Evolutionary conservation across 1,284 basidiomycete genomes (phyloP), one percentile per base, ranked within the genome.

Genomic region (Coniferiporia sulphurascens): DNA sequence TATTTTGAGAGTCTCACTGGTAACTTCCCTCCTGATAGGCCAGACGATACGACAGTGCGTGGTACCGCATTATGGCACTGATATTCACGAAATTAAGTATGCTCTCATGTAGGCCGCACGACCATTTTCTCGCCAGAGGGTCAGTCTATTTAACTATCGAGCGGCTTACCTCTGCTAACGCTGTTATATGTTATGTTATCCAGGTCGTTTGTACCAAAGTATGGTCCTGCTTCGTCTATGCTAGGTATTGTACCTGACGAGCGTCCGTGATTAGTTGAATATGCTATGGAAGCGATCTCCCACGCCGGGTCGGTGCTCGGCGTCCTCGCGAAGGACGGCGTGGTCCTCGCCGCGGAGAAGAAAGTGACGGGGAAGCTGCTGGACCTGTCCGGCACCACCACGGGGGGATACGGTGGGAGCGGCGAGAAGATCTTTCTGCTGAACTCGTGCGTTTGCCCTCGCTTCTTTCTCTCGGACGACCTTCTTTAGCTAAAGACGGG

Each of bases 251-350:
- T 46, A 59, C 60, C 56, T 53, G 9, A 59, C 45, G 41, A 21
- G 46, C 43, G 15, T 27, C 34, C 56, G 56, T 50, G 62, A 5
- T 45, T 72, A 94, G 95, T 98, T 77, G 95, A 98, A 77, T 98
- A 98, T 84, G 95, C 95, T 54, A 98, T 98, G 95, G 95, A 98
- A 72, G 95, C 95, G 63, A 98, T 98, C 80, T 95, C 93, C 32
- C 93, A 96, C 69, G 95, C 95, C 32, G 95, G 95, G 63, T 95
- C 95, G 13, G 94, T 97, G 48, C 84, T 98, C 34, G 95, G 94
- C 45, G 89, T 98, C 57, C 81, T 97, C n/a, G 93, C 94, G 19
- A 93, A 91, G 70, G 93, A 95, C 66, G 96, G 97, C 0, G 92
- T 99, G 43, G 95, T 98, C 1, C 82, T 99, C n/a, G 96, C 95